Conservation (phyloP, 495 filamentous ascomycete species). For the Zalerion maritima region DNA sequence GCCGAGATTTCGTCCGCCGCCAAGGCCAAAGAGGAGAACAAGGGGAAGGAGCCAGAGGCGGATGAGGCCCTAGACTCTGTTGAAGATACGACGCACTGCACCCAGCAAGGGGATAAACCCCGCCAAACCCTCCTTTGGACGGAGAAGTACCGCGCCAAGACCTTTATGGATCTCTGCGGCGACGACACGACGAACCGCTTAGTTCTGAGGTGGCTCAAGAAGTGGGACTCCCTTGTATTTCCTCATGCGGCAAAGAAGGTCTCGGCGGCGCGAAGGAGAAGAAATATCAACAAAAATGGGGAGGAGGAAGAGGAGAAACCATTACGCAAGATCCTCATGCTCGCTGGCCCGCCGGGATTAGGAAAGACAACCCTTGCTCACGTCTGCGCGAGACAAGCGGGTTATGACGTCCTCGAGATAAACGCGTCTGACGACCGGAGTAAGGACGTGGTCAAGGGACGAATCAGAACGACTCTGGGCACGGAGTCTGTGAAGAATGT, state of each 20-base stretch:
- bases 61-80: slow-evolving; percentile 21
- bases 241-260: slow-evolving; percentile 46
- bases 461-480: slow-evolving; percentile 74
- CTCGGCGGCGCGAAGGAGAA: slow-evolving; percentile 23
- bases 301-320: slow-evolving; percentile 46
- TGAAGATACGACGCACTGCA: slow-evolving; percentile 17
- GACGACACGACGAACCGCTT: slow-evolving; percentile 88
- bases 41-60: slow-evolving; percentile 13
- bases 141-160: slow-evolving; percentile 80
- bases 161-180: slow-evolving; percentile 84
- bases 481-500: slow-evolving; percentile 86
- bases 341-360: slow-evolving; percentile 82
- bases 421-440: slow-evolving; percentile 74
- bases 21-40: slow-evolving; percentile 9
- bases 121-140: slow-evolving; percentile 55
- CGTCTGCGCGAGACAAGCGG: slow-evolving; percentile 87
- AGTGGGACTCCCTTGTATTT: slow-evolving; percentile 87
- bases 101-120: slow-evolving; percentile 27
- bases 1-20: slow-evolving; percentile 22
- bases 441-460: slow-evolving; percentile 66
- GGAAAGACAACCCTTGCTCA: slow-evolving; percentile 95
- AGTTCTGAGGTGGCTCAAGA: slow-evolving; percentile 85
- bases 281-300: slow-evolving; percentile 6
- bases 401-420: slow-evolving; percentile 86
- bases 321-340: slow-evolving; percentile 73